Percentiles rank a stretch among this genome's conserved stretches.
phyloP scores from a whole-genome alignment of 2,329 filamentous ascomycete genomes.

The Dothideomycetes sp. region DNA sequence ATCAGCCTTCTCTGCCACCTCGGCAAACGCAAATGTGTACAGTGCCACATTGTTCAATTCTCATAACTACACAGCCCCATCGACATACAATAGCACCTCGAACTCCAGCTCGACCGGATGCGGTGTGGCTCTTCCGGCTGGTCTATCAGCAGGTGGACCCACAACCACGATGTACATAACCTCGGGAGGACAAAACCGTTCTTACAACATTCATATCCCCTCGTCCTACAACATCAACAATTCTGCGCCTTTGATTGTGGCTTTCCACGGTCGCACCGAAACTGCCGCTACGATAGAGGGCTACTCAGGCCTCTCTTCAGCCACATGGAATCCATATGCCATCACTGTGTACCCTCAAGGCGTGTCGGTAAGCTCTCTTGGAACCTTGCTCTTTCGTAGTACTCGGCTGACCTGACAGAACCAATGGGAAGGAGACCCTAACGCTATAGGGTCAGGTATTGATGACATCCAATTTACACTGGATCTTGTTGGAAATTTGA shows the following conservation, averaged over 20 bases:
- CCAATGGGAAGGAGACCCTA: conserved; percentile 37
- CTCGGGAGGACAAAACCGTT: conserved; percentile 24
- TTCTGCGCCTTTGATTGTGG: conserved; percentile 37
- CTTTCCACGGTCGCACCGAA: conserved; percentile 38
- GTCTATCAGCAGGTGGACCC: conserved; percentile 17
- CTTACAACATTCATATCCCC: conserved; percentile 33
- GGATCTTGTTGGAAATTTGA: conserved; percentile 31
- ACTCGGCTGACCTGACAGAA: no score
- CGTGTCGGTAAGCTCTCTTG: conserved; percentile 35
- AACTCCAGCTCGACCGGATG: conserved; percentile 20
- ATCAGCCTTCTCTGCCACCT: neutral
- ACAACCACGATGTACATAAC: conserved; percentile 16
- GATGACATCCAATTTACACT: conserved; percentile 36
- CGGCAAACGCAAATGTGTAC: neutral
- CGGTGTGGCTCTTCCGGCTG: conserved; percentile 17
- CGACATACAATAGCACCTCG: conserved; percentile 2
- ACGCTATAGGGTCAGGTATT: conserved; percentile 24
- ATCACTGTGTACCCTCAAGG: conserved; percentile 40
- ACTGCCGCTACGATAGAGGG: conserved; percentile 31
- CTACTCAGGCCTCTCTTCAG: conserved; percentile 38
- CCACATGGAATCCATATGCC: conserved; percentile 35
- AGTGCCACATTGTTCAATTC: neutral
- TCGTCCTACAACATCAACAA: conserved; percentile 30
- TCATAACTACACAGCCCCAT: conserved; percentile 6
- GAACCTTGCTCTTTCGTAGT: no score